Conservation (phyloP, 2,329 filamentous ascomycete genomes). For the Apiospora kogelbergensis region DNA sequence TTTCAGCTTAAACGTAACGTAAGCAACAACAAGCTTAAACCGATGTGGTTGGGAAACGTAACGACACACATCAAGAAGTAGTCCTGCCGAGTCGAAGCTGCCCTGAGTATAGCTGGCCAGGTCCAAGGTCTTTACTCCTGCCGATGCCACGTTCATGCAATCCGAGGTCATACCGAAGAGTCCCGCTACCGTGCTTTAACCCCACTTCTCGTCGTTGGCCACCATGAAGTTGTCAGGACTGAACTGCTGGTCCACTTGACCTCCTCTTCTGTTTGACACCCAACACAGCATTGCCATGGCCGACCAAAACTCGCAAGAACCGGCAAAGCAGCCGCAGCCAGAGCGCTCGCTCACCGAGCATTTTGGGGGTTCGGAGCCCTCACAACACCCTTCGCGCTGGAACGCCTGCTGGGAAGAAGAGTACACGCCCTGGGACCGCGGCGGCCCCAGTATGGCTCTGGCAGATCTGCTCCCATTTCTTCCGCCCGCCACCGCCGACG, state of each 20-base stretch:
- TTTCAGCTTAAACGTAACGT: no score
- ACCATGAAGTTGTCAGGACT: not conserved
- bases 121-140: not conserved
- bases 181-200: not conserved
- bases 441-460: constrained; percentile 53
- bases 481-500: not conserved
- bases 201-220: constrained; percentile 5
- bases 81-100: not conserved
- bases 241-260: not conserved
- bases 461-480: constrained; percentile 44
- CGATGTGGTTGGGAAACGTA: not conserved
- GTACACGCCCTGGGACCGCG: constrained; percentile 57
- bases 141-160: not conserved
- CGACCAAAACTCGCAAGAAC: not conserved
- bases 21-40: no score
- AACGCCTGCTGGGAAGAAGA: constrained; percentile 46
- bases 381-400: constrained; percentile 43
- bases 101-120: no score
- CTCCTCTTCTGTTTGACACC: not conserved
- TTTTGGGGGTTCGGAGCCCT: constrained; percentile 34
- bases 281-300: not conserved
- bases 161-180: not conserved
- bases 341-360: constrained; percentile 24
- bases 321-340: constrained; percentile 5
- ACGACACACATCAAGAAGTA: not conserved